These are phyloP conservation scores for Coriolopsis trogii DNA, from an alignment of 1,284 basidiomycete species.

Conservation along the genomic window DNA sequence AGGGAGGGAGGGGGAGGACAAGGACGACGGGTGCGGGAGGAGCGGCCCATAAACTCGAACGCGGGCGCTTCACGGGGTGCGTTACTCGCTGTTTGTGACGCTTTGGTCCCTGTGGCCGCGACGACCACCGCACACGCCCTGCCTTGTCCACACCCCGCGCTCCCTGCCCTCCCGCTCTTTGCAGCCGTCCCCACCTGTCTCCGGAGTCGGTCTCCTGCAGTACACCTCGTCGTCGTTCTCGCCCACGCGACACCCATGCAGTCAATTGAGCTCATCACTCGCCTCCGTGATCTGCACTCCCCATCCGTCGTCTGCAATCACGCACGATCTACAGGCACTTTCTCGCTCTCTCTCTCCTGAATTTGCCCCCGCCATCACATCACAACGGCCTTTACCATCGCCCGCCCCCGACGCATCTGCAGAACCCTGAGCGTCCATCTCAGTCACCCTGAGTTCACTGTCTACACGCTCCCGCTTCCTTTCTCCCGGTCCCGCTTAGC, in stretches of 20 bases:
- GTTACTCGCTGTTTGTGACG: constrained; percentile 17
- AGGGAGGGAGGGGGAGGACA: constrained; percentile 15
- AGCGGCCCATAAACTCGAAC: constrained; percentile 17
- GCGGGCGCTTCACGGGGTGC: constrained; percentile 10
- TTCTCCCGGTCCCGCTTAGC: too few species aligned
- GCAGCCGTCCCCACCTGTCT: neutral
- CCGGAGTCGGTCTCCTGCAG: neutral
- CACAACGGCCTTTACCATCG: neutral
- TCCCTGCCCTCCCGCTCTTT: neutral
- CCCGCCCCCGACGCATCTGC: too few species aligned
- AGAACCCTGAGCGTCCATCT: neutral
- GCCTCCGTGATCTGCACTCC: constrained; percentile 17
- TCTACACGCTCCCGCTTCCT: too few species aligned
- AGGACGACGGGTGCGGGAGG: constrained; percentile 8
- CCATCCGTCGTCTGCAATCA: constrained; percentile 23
- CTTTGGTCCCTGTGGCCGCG: constrained; percentile 19
- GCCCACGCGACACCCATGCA: too few species aligned
- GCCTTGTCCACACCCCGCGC: neutral
- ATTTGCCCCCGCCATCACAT: neutral
- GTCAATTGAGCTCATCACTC: neutral
- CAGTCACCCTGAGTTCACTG: too few species aligned
- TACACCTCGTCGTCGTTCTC: too few species aligned
- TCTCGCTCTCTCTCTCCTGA: neutral
- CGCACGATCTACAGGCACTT: constrained; percentile 23
- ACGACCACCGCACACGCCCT: too few species aligned